A percentile compares a stretch with the other conserved stretches of the same genome.
Conservation (phyloP, 176 grass and related monocot genomes). For the Cenchrus purpureus region DNA sequence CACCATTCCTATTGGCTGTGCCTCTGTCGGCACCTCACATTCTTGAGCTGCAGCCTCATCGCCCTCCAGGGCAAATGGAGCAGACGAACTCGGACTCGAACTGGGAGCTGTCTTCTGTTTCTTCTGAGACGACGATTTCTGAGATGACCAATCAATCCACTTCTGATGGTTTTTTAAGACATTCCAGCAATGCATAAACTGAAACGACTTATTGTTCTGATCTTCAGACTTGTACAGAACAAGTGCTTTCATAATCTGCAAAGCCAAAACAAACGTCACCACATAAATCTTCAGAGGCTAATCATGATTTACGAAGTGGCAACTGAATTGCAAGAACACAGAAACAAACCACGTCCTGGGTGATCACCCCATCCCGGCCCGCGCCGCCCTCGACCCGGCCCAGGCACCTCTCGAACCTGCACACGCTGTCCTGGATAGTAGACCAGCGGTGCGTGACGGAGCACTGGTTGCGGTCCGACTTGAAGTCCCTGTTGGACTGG, state of each 20-base stretch:
- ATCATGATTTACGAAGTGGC: background rate
- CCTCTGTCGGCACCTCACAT: background rate
- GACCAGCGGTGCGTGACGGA: conserved; percentile 8
- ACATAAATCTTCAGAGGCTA: background rate
- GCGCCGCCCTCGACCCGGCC: too few relatives aligned
- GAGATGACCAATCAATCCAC: conserved; percentile 29
- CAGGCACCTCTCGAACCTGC: background rate
- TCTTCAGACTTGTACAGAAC: conserved; percentile 14
- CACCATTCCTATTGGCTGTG: background rate
- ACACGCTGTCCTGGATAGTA: background rate
- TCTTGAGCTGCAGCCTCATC: background rate
- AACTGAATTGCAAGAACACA: background rate
- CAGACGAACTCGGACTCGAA: background rate
- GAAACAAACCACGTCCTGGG: background rate
- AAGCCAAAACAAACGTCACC: background rate
- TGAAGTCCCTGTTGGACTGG: background rate
- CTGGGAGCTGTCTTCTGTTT: background rate
- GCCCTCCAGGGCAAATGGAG: background rate
- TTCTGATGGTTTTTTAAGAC: conserved; percentile 11
- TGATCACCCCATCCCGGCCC: background rate
- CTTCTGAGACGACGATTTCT: background rate
- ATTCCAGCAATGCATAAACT: conserved; percentile 21
- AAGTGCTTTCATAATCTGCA: conserved; percentile 16
- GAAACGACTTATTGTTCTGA: conserved; percentile 16
- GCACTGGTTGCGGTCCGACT: background rate